Evolutionary conservation across 768 basidiomycete genomes (phyloP), one percentile per base, ranked within the genome.

Genomic region (Serendipita sp.): DNA sequence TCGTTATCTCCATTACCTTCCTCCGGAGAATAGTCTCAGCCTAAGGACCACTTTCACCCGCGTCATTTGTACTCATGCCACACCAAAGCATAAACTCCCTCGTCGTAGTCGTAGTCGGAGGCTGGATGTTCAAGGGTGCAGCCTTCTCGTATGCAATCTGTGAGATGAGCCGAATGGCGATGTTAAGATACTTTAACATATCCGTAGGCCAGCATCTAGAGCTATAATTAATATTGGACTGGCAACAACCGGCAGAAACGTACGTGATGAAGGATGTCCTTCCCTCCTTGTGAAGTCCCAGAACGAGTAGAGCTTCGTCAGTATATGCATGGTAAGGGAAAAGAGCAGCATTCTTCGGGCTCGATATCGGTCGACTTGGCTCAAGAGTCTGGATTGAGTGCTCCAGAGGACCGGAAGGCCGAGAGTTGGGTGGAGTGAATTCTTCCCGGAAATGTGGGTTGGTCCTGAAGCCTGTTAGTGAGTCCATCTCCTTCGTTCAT

Each of bases 1-100:
- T 65, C 10, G 66, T 65, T 2, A 71, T 73, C 32, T 73, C 69
- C 48, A 53, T 53, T 11, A 69, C 69, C 5, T 64, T 58, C 0
- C 68, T 71, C 2, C 69, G 66, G 37, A 56, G 46, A 3, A 10
- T 64, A 0, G 75, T 73, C 3, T 54, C 65, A 0, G 63, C 45
- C 78, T 77, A 79, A 4, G 5, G 38, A 1, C 46, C 48, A 2
- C 34, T 58, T 2, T 70, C 18, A 0, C 74, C 70, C 0, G 66
- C 69, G 2, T 68, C 68, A 5, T 48, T 32, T 0, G 48, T 18
- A 24, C 8, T 8, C n/a, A 80, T 68, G 1, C 78, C 77, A 18
- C 73, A 69, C 69, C 79, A 81, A 2, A 80, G 68, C 78, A 81
- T 79, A 67, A 81, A 80, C 10, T 81, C 71, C 4, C 78, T 76